Base-by-base conservation (phyloP, 192 early-diverging fungal genomes). In the Coemansia sp. region DNA sequence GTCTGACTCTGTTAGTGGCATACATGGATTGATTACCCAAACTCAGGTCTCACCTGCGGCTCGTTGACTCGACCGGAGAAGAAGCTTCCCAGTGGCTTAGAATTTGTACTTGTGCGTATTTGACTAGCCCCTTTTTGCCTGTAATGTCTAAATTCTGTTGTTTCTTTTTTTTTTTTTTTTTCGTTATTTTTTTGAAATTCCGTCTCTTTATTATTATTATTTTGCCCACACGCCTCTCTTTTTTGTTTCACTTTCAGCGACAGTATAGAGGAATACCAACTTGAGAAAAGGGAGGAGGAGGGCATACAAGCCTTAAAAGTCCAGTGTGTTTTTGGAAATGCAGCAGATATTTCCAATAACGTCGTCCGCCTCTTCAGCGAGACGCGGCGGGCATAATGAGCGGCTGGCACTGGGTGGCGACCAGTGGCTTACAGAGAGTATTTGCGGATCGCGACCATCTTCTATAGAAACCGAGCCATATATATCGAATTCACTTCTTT, bases 381-480 rank as follows among this genome's bases (percentile, higher is more conserved):
- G n/a, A 9, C 57, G 18, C 16, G 31, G 57, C 33, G 29, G 29
- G 43, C 36, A 24, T 11, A 65, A 65, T 33, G 57, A 60, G 16
- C 57, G n/a, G n/a, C 31, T 51, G 49, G 22, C 22, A 20, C n/a
- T 51, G 49, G 49, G 49, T 2, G 59, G 13, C 31, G 59, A 61
- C 15, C 59, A 34, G 42, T 44, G 38, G 42, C 40, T 44, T 8
- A 40, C 38, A 22, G 63, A 22, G 40, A 64, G 63, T 42, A 10
- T 40, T 8, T 9, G 36, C 24, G 63, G 63, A 44, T 64, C 63
- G 38, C 38, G 63, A 22, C 38, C 63, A 11, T 64, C 63, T 5
- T 64, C 63, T 9, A 38, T 44, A 36, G 40, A 7, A 13, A 42
- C 40, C 7, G 63, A 64, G 63, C 40, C 63, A 9, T 43, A 64